Percentiles rank a stretch among this genome's conserved stretches.
These are phyloP conservation scores for Durusdinium trenchii DNA, from an alignment of 73 alveolate species.

Conservation along the genomic window DNA sequence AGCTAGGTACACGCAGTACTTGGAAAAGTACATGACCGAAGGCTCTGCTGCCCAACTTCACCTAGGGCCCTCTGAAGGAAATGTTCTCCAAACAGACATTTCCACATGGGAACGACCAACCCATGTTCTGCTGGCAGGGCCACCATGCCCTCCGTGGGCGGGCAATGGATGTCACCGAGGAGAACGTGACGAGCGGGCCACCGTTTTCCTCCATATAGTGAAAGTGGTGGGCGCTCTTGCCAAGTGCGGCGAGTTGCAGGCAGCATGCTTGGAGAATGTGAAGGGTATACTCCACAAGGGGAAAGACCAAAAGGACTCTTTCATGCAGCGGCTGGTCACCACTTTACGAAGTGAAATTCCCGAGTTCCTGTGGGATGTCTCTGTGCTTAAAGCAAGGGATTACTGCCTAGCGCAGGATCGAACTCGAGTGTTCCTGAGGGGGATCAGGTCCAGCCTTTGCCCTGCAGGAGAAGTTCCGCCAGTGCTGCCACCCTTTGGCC, in stretches of 20 bases:
- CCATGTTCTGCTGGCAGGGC: background rate
- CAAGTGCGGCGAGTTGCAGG: background rate
- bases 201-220: background rate
- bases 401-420: background rate
- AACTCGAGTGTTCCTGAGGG: background rate
- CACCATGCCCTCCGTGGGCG: background rate
- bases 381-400: background rate
- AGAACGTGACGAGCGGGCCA: background rate
- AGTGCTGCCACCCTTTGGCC: background rate
- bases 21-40: background rate
- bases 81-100: background rate
- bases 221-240: background rate
- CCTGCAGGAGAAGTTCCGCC: background rate
- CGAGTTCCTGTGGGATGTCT: background rate
- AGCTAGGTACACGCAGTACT: background rate
- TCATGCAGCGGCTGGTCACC: background rate
- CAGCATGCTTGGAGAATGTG: background rate
- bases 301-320: background rate
- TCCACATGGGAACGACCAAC: background rate
- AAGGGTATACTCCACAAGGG: background rate
- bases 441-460: background rate
- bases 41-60: background rate
- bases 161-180: background rate
- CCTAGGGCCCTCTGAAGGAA: background rate
- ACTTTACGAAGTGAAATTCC: background rate